Evolutionary conservation across 2,329 filamentous ascomycete species (phyloP).

Genomic region (Amauroascus verrucosus): DNA sequence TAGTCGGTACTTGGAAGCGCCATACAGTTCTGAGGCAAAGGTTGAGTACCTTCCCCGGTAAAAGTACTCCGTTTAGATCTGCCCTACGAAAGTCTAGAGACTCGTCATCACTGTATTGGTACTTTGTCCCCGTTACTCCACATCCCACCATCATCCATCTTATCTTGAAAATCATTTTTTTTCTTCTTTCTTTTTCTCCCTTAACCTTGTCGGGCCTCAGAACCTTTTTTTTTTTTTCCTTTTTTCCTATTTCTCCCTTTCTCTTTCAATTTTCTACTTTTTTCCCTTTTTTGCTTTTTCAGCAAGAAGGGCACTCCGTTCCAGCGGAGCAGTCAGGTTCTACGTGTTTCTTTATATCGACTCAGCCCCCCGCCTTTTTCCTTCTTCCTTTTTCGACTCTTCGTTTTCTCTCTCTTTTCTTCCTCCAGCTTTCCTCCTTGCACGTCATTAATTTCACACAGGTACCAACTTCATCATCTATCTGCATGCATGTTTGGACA

Average conservation of each 20-base stretch:
- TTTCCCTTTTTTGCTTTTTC: neutral
- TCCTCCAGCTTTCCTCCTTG: neutral
- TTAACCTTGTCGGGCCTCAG: slow-evolving; percentile 13
- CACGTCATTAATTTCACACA: slow-evolving; percentile 22
- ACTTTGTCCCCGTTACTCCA: neutral
- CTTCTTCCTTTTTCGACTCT: slow-evolving; percentile 34
- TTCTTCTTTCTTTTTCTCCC: slow-evolving; percentile 5
- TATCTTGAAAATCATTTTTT: slow-evolving; percentile 4
- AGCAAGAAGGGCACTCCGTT: neutral
- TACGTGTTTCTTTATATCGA: slow-evolving; percentile 13
- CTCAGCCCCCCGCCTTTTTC: slow-evolving; percentile 6
- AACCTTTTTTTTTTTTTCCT: slow-evolving; percentile 15
- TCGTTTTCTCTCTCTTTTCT: slow-evolving; percentile 28
- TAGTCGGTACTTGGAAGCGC: neutral
- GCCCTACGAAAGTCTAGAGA: slow-evolving; percentile 1
- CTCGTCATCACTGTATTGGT: slow-evolving; percentile 9
- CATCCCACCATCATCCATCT: slow-evolving; percentile 3
- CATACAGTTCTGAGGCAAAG: neutral
- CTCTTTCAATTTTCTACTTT: neutral
- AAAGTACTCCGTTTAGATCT: neutral
- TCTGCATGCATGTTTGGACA: slow-evolving; percentile 18
- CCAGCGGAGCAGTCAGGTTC: neutral
- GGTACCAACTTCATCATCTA: slow-evolving; percentile 27
- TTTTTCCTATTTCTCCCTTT: neutral
- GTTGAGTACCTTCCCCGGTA: neutral